Conservation (phyloP, 768 basidiomycete genomes). For the Paxillus ammoniavirescens region DNA sequence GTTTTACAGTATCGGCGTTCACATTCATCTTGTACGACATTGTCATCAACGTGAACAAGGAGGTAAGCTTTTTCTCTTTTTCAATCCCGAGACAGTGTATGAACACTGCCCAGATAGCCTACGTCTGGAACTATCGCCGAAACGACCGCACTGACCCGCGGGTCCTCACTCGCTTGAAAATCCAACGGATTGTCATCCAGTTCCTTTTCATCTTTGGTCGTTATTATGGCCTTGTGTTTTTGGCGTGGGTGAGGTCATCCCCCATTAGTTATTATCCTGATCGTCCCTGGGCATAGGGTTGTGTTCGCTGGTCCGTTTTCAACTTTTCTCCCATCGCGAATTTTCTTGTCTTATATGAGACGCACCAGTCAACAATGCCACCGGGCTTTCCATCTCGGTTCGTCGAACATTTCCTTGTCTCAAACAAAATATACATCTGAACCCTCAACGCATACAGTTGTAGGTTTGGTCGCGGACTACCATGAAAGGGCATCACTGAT, state of each 20-base stretch:
- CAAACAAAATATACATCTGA: background rate
- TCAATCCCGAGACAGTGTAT: background rate
- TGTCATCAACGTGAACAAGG: slow-evolving; percentile 16
- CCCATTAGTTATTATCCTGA: background rate
- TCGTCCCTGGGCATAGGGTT: slow-evolving; percentile 2
- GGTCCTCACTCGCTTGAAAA: background rate
- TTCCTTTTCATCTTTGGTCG: slow-evolving; percentile 21
- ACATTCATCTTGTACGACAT: slow-evolving; percentile 22
- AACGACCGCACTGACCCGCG: background rate
- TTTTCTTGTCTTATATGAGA: background rate
- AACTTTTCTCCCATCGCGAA: background rate
- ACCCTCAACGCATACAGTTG: slow-evolving; percentile 14
- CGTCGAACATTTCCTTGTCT: background rate
- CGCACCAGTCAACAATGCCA: slow-evolving; percentile 18
- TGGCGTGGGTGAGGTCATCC: slow-evolving; percentile 7
- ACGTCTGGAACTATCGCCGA: slow-evolving; percentile 15
- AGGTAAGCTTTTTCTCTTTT: slow-evolving; percentile 5
- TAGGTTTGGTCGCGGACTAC: slow-evolving; percentile 2
- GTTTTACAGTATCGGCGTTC: slow-evolving; percentile 11
- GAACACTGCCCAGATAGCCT: slow-evolving; percentile 5
- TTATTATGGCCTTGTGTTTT: slow-evolving; percentile 24
- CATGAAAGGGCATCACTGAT: background rate
- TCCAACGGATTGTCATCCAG: slow-evolving; percentile 10
- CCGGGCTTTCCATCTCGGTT: slow-evolving; percentile 16
- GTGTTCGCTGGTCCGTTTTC: slow-evolving; percentile 8